Conservation (phyloP, 2,329 filamentous ascomycete genomes). For the Sclerotinia borealis region DNA sequence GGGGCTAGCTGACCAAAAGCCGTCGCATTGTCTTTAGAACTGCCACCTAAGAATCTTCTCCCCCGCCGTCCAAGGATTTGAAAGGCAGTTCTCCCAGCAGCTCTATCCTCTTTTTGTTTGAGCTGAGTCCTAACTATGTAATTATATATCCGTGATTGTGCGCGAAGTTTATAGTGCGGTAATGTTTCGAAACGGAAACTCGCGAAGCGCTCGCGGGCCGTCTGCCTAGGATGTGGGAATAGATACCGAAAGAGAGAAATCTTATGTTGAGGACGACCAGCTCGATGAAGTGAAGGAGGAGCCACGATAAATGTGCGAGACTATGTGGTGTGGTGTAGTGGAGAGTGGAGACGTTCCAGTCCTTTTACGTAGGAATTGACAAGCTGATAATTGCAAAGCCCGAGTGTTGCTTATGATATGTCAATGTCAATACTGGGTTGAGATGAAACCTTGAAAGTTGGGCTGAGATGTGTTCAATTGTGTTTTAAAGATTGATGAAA, state of each 20-base stretch:
- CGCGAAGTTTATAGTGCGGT: conserved; percentile 60
- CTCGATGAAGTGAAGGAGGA: conserved; percentile 16
- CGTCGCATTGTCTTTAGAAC: conserved; percentile 34
- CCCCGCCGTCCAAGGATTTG: conserved; percentile 27
- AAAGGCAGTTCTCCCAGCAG: conserved; percentile 30
- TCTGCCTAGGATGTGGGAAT: conserved; percentile 13
- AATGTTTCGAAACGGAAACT: conserved; percentile 70
- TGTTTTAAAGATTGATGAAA: not conserved
- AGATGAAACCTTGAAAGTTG: not conserved
- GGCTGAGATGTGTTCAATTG: not conserved
- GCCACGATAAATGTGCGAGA: conserved; percentile 10
- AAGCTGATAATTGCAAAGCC: not conserved
- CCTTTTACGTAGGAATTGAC: not conserved
- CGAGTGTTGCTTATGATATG: not conserved
- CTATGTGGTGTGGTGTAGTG: not conserved
- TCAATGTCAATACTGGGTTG: not conserved
- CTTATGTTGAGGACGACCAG: conserved; percentile 10
- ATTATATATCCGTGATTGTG: conserved; percentile 72
- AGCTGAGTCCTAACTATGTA: conserved; percentile 63
- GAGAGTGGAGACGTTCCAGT: not conserved
- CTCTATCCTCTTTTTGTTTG: conserved; percentile 42
- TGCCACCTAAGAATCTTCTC: conserved; percentile 31
- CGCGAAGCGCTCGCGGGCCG: conserved; percentile 12
- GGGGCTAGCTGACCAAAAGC: conserved; percentile 24
- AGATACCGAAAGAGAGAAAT: conserved; percentile 19